Evolutionary conservation across 108 stramenopile genomes (phyloP).

Genomic region (Chaetoceros tenuissimus): DNA sequence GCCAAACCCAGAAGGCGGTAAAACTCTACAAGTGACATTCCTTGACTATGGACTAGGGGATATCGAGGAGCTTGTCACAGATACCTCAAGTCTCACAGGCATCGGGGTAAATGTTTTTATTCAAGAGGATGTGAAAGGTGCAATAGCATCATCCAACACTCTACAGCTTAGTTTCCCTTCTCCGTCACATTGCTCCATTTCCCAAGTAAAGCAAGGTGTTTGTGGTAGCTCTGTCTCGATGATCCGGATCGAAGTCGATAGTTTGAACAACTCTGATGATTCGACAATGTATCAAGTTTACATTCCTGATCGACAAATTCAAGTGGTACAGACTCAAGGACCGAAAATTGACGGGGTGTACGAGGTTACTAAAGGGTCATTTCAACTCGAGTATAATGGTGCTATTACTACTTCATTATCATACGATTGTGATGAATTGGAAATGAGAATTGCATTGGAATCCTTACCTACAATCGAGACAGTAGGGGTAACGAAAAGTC

Average conservation of each 20-base stretch:
- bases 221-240: conserved; percentile 43
- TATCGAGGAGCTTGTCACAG: conserved; percentile 27
- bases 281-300: conserved; percentile 17
- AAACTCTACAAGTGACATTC: conserved; percentile 47
- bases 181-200: conserved; percentile 42
- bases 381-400: conserved; percentile 34
- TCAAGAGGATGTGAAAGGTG: conserved; percentile 49
- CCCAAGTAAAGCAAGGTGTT: conserved; percentile 30
- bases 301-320: conserved; percentile 27
- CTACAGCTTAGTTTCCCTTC: conserved; percentile 38
- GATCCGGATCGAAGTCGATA: conserved; percentile 19
- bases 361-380: conserved; percentile 1
- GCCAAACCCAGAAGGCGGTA: conserved; percentile 41
- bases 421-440: conserved; percentile 42
- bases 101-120: conserved; percentile 34
- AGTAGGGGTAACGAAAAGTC: conserved; percentile 34
- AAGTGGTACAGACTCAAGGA: conserved; percentile 25
- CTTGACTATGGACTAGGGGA: conserved; percentile 40
- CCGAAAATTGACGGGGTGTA: too few relatives aligned
- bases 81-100: conserved; percentile 37
- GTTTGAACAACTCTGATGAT: conserved; percentile 6
- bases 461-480: conserved; percentile 40
- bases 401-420: conserved; percentile 28
- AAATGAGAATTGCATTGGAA: conserved; percentile 48
- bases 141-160: conserved; percentile 29